Evolutionary conservation across 352 stramenopile genomes (phyloP).

Genomic region (Phytophthora citrophthora): DNA sequence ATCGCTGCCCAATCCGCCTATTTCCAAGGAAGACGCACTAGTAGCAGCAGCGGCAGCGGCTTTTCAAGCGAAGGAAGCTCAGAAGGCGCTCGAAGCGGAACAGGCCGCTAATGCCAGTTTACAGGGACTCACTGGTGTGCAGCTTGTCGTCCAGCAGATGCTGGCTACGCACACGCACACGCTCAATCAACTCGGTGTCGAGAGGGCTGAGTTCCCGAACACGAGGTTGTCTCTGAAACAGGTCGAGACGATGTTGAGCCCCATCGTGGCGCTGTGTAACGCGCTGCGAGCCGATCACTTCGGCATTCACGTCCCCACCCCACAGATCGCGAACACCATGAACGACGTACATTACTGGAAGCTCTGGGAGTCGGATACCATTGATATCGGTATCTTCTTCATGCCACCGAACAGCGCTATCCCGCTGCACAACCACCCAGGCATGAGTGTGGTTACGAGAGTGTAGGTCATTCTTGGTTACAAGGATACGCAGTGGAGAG

Average conservation of each 20-base stretch:
- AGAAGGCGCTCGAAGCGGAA: conserved; percentile 49
- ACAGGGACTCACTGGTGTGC: conserved; percentile 61
- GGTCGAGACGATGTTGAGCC: conserved; percentile 65
- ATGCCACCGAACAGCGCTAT: conserved; percentile 81
- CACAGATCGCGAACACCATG: conserved; percentile 72
- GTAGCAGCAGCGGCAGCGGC: conserved; percentile 32
- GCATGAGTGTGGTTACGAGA: conserved; percentile 86
- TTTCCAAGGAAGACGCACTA: conserved; percentile 29
- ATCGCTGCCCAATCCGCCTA: conserved; percentile 17
- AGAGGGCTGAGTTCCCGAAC: conserved; percentile 66
- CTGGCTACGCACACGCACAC: conserved; percentile 72
- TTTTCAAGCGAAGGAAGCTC: conserved; percentile 42
- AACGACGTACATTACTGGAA: conserved; percentile 88
- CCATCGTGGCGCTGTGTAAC: conserved; percentile 64
- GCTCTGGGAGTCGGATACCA: conserved; percentile 83
- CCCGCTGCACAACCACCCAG: conserved; percentile 82
- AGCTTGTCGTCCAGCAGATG: conserved; percentile 76
- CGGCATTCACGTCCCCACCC: conserved; percentile 71
- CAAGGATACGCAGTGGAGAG: neutral
- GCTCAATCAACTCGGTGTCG: conserved; percentile 52
- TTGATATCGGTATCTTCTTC: conserved; percentile 89
- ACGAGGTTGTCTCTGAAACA: conserved; percentile 78
- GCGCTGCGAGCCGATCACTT: conserved; percentile 69
- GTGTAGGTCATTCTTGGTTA: conserved; percentile 48
- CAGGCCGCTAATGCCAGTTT: conserved; percentile 46